Evolutionary conservation across 129 eudicot species (phyloP), one percentile per base, ranked within the genome.

Genomic region (Flaveria brownii): DNA sequence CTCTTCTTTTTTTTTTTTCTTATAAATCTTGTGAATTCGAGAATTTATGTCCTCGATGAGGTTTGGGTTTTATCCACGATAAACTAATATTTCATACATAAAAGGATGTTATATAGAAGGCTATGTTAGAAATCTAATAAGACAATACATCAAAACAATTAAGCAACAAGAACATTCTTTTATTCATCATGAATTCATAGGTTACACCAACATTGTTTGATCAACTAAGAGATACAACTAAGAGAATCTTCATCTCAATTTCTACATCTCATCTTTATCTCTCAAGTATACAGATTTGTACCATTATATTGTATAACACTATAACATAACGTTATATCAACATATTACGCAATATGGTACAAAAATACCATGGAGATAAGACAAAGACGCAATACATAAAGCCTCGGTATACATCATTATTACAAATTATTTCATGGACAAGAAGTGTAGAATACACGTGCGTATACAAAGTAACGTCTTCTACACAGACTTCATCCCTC

Each of bases 171-270:
- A 16, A 49, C 25, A 54, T 16, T 5, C 25, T 54, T 78, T 70
- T 57, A 70, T 70, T 78, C n/a, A 70, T 71, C 82, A 30, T 60
- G 47, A 71, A 5, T 36, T 36, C 41, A 36, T 36, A 36, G 7
- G 9, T n/a, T 47, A 33, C 20, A 60, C 51, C 77, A 67, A 61
- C 23, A 78, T 47, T 15, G n/a, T 60, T 61, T 43, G 70, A 70
- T n/a, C 17, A 59, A 70, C 76, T 16, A 26, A 56, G 15, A 57
- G 7, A 33, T 77, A 57, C 70, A 36, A 59, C 50, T 60, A n/a
- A 9, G 10, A 14, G 10, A 20, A 20, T 9, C 5, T 1, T 3
- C 63, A 18, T 56, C 28, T 57, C 36, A 30, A 30, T 30, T 30
- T 57, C 33, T 8, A 57, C 20, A 9, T 10, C 15, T 57, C 6